phyloP scores from a whole-genome alignment of 306 rosid species.

The Gynostemma pentaphyllum region DNA sequence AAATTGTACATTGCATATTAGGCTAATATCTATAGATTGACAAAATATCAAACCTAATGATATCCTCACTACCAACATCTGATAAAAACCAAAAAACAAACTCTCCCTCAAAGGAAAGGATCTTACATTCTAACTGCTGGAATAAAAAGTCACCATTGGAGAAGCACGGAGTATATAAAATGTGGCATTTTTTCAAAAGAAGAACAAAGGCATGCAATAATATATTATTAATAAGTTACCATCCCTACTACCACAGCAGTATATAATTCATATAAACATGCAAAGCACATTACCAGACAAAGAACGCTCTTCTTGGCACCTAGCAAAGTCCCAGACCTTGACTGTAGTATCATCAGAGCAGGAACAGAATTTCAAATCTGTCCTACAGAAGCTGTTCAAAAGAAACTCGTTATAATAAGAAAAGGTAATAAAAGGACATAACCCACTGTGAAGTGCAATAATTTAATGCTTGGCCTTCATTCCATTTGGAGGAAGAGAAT shows the following conservation, averaged over 20 bases:
- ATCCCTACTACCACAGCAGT: background rate
- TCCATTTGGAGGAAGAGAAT: background rate
- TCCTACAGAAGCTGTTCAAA: conserved; percentile 81
- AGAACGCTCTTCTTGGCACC: conserved; percentile 95
- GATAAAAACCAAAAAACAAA: background rate
- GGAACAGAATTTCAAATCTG: conserved; percentile 95
- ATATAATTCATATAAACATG: background rate
- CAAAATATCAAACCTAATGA: background rate
- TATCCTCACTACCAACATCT: background rate
- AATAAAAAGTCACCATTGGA: background rate
- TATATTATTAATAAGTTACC: background rate
- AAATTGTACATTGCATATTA: background rate
- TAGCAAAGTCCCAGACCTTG: conserved; percentile 97
- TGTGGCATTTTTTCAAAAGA: background rate
- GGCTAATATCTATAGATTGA: background rate
- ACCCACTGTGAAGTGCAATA: background rate
- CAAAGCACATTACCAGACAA: conserved; percentile 89
- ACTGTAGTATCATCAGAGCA: conserved; percentile 95
- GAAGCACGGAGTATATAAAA: background rate
- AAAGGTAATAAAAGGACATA: background rate
- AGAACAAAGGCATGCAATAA: background rate
- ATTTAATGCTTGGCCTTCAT: background rate
- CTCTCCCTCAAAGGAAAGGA: background rate
- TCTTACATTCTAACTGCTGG: background rate
- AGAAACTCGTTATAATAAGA: conserved; percentile 12